phyloP scores from a whole-genome alignment of 2,329 filamentous ascomycete genomes.

The Chalaropsis ovoidea region DNA sequence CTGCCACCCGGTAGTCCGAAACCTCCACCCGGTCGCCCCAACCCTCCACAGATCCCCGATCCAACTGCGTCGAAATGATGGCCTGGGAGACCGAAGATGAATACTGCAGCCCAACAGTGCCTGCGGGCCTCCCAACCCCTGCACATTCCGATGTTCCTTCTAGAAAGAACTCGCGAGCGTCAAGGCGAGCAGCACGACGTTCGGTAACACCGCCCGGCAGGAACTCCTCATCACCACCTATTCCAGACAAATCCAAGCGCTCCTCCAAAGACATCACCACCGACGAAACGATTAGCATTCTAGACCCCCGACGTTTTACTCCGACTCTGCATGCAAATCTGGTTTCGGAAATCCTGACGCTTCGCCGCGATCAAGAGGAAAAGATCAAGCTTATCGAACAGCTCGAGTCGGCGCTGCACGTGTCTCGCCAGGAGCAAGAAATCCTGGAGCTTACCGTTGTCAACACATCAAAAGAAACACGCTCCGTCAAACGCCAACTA shows the following conservation, averaged over 20 bases:
- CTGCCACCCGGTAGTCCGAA: too few relatives aligned
- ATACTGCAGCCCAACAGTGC: slow-evolving; percentile 43
- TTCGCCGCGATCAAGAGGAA: slow-evolving; percentile 82
- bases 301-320: slow-evolving; percentile 88
- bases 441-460: slow-evolving; percentile 52
- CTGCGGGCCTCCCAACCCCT: slow-evolving; percentile 56
- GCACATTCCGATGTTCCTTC: slow-evolving; percentile 23
- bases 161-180: slow-evolving; percentile 58
- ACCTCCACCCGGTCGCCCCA: not conserved
- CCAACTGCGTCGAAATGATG: slow-evolving; percentile 35
- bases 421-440: slow-evolving; percentile 64
- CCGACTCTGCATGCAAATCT: slow-evolving; percentile 89
- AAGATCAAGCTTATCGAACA: slow-evolving; percentile 79
- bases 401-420: slow-evolving; percentile 65
- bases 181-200: slow-evolving; percentile 49
- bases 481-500: slow-evolving; percentile 74
- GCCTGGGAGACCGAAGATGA: slow-evolving; percentile 56
- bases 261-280: slow-evolving; percentile 48
- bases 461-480: slow-evolving; percentile 61
- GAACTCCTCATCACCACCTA: slow-evolving; percentile 47
- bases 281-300: slow-evolving; percentile 60
- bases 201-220: slow-evolving; percentile 53
- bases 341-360: slow-evolving; percentile 81
- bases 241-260: slow-evolving; percentile 40
- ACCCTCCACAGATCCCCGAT: not conserved